Evolutionary conservation across 2,329 filamentous ascomycete species (phyloP).

Genomic region (Escovopsis weberi): DNA sequence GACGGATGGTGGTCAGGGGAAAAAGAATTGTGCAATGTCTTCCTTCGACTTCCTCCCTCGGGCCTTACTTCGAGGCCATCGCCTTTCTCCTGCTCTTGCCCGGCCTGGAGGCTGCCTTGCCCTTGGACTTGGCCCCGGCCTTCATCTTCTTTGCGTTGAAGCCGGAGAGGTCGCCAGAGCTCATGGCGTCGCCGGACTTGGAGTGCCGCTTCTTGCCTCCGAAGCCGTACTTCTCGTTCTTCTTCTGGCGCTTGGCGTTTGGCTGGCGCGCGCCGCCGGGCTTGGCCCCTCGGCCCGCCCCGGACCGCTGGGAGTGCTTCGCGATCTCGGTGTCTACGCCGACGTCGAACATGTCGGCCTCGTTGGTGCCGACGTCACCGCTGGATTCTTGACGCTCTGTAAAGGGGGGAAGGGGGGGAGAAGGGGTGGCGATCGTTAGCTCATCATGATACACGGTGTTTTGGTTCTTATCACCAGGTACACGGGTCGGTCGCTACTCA

Average conservation of each 20-base stretch:
- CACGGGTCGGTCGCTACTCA: conserved; percentile 32
- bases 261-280: conserved; percentile 15
- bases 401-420: conserved; percentile 5
- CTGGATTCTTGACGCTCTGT: conserved; percentile 69
- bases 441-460: background rate
- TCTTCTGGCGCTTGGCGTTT: conserved; percentile 75
- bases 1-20: too few species aligned
- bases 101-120: conserved; percentile 25
- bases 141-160: conserved; percentile 84
- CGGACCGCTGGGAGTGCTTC: conserved; percentile 22
- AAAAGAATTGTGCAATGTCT: too few species aligned
- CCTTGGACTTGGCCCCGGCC: conserved; percentile 19
- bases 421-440: conserved; percentile 1
- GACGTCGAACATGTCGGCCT: conserved; percentile 84
- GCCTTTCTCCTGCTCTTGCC: conserved; percentile 40
- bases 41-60: too few species aligned
- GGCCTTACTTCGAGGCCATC: conserved; percentile 13
- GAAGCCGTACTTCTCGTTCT: conserved; percentile 87
- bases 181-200: conserved; percentile 82
- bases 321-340: conserved; percentile 56
- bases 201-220: conserved; percentile 86
- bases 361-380: conserved; percentile 49
- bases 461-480: too few species aligned
- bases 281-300: conserved; percentile 21
- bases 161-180: conserved; percentile 63